Percentiles rank a stretch among this genome's conserved stretches.
Conservation (phyloP, 805 yeast genomes). For the Kuraishia molischiana region DNA sequence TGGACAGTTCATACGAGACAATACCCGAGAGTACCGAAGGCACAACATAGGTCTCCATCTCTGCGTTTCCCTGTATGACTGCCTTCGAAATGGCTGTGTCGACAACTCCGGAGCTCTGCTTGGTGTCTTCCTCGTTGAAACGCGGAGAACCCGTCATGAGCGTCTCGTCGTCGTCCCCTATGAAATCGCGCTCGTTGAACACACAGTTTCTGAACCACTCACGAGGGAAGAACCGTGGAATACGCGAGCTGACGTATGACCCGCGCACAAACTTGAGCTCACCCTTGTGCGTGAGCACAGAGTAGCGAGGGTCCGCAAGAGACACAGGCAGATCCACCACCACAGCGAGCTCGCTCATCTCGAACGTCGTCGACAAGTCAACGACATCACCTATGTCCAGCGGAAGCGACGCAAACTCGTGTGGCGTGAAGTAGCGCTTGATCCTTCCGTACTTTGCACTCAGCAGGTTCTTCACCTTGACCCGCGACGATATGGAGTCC, state of each 20-base stretch:
- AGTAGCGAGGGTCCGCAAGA: constrained; percentile 42
- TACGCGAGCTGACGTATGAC: constrained; percentile 33
- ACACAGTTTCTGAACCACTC: constrained; percentile 21
- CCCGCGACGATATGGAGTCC: background rate
- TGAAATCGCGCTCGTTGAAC: constrained; percentile 14
- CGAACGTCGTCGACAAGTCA: constrained; percentile 30
- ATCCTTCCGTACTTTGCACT: background rate
- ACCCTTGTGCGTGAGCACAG: constrained; percentile 49
- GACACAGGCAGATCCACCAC: constrained; percentile 43
- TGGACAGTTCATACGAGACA: constrained; percentile 16
- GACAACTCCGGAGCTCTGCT: constrained; percentile 2
- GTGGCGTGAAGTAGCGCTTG: background rate
- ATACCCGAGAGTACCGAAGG: constrained; percentile 22
- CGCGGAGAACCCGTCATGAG: constrained; percentile 1
- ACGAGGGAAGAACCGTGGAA: constrained; percentile 43
- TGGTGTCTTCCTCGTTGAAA: constrained; percentile 8
- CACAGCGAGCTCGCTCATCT: constrained; percentile 38
- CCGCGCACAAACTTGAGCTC: constrained; percentile 39
- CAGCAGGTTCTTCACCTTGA: background rate
- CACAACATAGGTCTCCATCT: constrained; percentile 17
- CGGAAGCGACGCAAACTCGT: background rate
- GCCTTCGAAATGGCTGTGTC: constrained; percentile 1
- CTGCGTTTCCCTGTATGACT: background rate
- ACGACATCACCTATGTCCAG: constrained; percentile 56
- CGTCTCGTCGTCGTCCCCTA: background rate